Evolutionary conservation across 1,284 basidiomycete genomes (phyloP).

Genomic region (Retiboletus flavoniger): DNA sequence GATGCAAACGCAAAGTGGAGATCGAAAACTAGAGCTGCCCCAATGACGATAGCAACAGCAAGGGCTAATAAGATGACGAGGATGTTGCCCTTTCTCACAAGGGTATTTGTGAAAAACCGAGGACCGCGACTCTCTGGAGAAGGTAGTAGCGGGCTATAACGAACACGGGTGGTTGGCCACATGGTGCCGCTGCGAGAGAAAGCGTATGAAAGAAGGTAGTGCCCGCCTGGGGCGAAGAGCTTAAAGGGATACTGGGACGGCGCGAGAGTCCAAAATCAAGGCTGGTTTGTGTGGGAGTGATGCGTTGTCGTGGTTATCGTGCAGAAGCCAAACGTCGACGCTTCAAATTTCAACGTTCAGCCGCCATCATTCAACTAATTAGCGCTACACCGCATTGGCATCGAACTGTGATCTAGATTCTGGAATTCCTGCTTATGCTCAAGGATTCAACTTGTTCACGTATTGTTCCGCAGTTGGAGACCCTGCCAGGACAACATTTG

Average conservation of each 20-base stretch:
- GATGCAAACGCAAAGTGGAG: conserved; percentile 8
- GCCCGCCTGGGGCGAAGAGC: conserved; percentile 13
- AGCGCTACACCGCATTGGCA: too few species aligned
- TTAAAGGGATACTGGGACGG: background rate
- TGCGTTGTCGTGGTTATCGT: background rate
- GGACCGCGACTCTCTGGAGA: background rate
- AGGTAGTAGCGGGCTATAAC: conserved; percentile 17
- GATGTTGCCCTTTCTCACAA: conserved; percentile 13
- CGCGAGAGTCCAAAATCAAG: background rate
- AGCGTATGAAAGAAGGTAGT: background rate
- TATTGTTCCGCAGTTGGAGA: too few species aligned
- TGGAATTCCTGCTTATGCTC: background rate
- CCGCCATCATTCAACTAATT: too few species aligned
- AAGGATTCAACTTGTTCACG: background rate
- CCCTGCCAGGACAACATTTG: too few species aligned
- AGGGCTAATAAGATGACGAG: conserved; percentile 8
- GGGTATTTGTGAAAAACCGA: conserved; percentile 5
- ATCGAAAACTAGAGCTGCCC: conserved; percentile 10
- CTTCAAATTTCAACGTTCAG: background rate
- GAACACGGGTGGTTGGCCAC: conserved; percentile 16
- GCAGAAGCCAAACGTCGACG: background rate
- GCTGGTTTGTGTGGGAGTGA: background rate
- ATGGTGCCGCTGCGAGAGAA: conserved; percentile 4
- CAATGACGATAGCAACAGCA: conserved; percentile 6
- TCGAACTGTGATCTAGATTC: background rate